Percentiles rank a stretch among this genome's conserved stretches.
Conservation (phyloP, 164 flowering plant species). For the Dillenia suffruticosa region DNA sequence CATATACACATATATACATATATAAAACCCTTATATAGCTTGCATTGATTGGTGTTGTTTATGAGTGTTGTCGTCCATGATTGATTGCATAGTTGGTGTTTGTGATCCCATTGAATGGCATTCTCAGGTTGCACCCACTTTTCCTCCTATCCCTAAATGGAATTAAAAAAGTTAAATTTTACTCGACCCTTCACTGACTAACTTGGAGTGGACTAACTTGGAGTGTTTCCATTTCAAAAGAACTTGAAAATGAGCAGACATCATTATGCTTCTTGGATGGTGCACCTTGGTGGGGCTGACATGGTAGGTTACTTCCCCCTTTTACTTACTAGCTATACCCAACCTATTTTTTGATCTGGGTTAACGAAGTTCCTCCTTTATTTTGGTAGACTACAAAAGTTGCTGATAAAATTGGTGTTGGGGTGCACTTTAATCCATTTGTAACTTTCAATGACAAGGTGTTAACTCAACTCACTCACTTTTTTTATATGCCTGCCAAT, state of each 20-base stretch:
- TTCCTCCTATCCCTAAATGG: background rate
- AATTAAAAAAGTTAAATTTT: background rate
- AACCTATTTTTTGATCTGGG: no score
- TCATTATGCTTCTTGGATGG: conserved; percentile 84
- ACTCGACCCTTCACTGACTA: background rate
- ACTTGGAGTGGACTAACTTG: conserved; percentile 5
- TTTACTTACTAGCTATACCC: background rate
- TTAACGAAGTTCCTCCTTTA: background rate
- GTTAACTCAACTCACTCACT: background rate
- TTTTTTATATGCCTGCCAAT: background rate
- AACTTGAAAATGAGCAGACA: conserved; percentile 66
- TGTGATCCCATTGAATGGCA: conserved; percentile 94
- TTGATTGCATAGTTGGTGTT: conserved; percentile 87
- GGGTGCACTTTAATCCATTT: conserved; percentile 94
- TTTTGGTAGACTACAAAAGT: conserved; percentile 58
- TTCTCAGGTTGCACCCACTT: conserved; percentile 44
- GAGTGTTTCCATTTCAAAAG: conserved; percentile 27
- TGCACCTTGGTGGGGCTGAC: conserved; percentile 66
- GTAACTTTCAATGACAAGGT: conserved; percentile 68
- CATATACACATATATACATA: no score
- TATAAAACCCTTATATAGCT: background rate
- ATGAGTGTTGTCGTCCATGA: conserved; percentile 50
- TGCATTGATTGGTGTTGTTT: background rate
- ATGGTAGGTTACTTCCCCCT: conserved; percentile 37
- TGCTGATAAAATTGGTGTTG: conserved; percentile 82